A percentile compares a stretch with the other conserved stretches of the same genome.
Conservation (phyloP, 139 green algal genomes). For the Picochlorum costavermella region DNA sequence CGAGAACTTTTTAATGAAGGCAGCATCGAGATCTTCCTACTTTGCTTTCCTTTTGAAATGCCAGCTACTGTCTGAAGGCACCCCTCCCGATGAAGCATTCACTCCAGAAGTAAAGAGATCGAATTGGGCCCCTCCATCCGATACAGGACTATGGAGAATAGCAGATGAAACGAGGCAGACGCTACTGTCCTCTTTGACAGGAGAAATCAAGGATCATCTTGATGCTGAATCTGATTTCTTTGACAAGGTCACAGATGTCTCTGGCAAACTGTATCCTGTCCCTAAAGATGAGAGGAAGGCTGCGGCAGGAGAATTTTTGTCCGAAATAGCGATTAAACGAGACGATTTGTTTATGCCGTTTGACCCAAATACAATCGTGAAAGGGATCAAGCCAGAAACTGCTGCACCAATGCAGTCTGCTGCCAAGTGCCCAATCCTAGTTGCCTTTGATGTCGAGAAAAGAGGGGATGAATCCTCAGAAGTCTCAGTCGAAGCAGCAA, state of each 20-base stretch:
- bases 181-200: conserved; percentile 40
- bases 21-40: conserved; percentile 47
- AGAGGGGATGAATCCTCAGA: neutral
- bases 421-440: conserved; percentile 81
- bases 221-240: conserved; percentile 68
- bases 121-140: conserved; percentile 67
- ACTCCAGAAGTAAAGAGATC: conserved; percentile 60
- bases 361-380: conserved; percentile 61
- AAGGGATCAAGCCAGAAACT: conserved; percentile 46
- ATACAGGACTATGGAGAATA: conserved; percentile 77
- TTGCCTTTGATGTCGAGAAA: conserved; percentile 71
- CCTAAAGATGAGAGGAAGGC: conserved; percentile 43
- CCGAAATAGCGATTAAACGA: conserved; percentile 24
- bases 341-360: conserved; percentile 87
- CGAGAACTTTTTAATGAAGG: conserved; percentile 54
- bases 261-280: conserved; percentile 53
- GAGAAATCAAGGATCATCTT: conserved; percentile 39
- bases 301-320: conserved; percentile 20
- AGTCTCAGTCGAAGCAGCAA: conserved; percentile 43
- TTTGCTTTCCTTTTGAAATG: conserved; percentile 87
- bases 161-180: conserved; percentile 41
- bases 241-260: conserved; percentile 50
- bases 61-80: conserved; percentile 70
- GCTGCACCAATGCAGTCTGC: conserved; percentile 65
- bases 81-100: conserved; percentile 63